Base-by-base conservation (phyloP, 2,329 filamentous ascomycete genomes). In the Colletotrichum caudatum region DNA sequence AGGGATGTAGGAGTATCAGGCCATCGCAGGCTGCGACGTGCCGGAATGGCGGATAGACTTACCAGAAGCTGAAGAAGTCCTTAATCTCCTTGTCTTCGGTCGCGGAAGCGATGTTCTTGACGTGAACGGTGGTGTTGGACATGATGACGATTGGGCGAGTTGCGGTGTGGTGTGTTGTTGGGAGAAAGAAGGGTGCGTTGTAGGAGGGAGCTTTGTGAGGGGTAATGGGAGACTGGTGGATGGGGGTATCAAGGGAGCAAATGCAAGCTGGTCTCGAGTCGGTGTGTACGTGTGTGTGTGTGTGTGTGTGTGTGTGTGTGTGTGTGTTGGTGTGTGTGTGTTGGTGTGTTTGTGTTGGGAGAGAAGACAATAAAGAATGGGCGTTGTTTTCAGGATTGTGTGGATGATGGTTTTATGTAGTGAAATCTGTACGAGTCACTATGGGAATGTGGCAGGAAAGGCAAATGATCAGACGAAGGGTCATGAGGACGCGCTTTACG, bases 11-110 rank as follows among this genome's bases (percentile, higher is more conserved):
- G 12, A 9, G 14, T n/a, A 44, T 70, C 60, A 51, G 64, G 56
- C 60, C 62, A 44, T 41, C 33, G 67, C 23, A 63, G 29, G 11
- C n/a, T 35, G 37, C 18, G 12, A 3, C n/a, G 16, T 16, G 35
- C 56, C 14, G 39, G 29, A 11, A 33, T 48, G 48, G 46, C 62
- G 11, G 26, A n/a, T 33, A 18, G 35, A 78, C 89, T 81, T 88
- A 95, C 94, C 90, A 92, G 84, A 98, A 98, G 86, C 93, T 96
- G 88, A 99, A 99, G 88, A 99, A 99, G 80, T 97, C 95, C 79
- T 90, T 91, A 78, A 99, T 91, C 84, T 98, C 94, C 84, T 95
- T 92, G 83, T 99, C 94, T 76, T 89, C 90, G 69, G 95, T 98
- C 81, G 91, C 84, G 74, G 86, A 81, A 76, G 93, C 91, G 84